Conservation (phyloP, 106 monocot genomes). For the Apostasia ramifera region DNA sequence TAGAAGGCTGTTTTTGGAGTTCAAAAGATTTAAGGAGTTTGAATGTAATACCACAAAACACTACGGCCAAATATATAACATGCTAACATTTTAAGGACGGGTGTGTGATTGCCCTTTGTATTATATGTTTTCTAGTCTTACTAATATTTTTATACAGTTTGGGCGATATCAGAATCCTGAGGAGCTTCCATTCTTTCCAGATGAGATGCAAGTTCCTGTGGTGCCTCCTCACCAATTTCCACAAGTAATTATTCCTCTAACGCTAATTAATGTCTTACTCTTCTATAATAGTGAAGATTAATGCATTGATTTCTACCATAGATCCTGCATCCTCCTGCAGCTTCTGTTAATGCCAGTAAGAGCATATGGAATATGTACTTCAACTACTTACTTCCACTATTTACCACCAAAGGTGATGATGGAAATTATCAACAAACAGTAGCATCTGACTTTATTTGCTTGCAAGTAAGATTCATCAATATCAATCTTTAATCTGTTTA, state of each 20-base stretch:
- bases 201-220: slow-evolving; percentile 8
- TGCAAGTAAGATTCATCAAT: slow-evolving; percentile 49
- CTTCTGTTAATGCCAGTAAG: slow-evolving; percentile 40
- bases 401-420: slow-evolving; percentile 72
- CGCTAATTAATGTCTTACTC: not conserved
- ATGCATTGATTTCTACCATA: slow-evolving; percentile 1
- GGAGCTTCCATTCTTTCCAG: slow-evolving; percentile 70
- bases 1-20: too few relatives aligned
- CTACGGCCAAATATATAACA: not conserved
- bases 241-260: slow-evolving; percentile 17
- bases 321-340: slow-evolving; percentile 60
- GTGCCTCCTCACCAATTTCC: slow-evolving; percentile 27
- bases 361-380: slow-evolving; percentile 73
- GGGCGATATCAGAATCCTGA: slow-evolving; percentile 68
- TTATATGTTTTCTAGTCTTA: too few relatives aligned
- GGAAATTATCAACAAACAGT: slow-evolving; percentile 64
- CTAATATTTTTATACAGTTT: slow-evolving; percentile 20
- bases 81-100: not conserved
- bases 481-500: too few relatives aligned
- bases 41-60: not conserved
- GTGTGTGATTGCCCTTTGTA: not conserved
- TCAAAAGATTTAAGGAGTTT: too few relatives aligned
- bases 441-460: slow-evolving; percentile 59
- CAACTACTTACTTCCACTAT: slow-evolving; percentile 48
- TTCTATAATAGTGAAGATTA: not conserved